These are phyloP conservation scores for Pelargonium australe DNA, from an alignment of 441 rosid genomes.

Conservation along the genomic window DNA sequence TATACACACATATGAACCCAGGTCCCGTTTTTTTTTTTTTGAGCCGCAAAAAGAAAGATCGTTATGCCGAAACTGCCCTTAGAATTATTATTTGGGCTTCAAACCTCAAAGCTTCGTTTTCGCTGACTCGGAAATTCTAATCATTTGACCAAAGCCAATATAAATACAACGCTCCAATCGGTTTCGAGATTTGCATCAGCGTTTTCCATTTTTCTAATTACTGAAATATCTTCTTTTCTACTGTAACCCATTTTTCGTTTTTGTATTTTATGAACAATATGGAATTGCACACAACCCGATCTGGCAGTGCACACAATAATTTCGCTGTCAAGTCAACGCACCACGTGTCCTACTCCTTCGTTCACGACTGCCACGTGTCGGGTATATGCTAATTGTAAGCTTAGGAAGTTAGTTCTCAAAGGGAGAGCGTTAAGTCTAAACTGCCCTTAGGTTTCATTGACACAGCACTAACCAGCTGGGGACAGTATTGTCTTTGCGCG, in stretches of 20 bases:
- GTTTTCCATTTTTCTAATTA: no score
- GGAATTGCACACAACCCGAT: constrained; percentile 11
- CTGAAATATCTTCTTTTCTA: no score
- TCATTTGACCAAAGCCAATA: constrained; percentile 36
- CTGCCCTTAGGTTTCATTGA: background rate
- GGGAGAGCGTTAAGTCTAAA: background rate
- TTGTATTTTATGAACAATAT: no score
- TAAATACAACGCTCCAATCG: constrained; percentile 8
- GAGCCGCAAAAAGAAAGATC: background rate
- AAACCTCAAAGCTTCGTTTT: constrained; percentile 27
- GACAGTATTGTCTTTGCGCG: constrained; percentile 18
- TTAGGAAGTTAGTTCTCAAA: background rate
- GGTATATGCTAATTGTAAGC: constrained; percentile 11
- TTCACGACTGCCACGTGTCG: constrained; percentile 55
- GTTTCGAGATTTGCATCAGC: background rate
- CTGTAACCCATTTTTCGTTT: no score
- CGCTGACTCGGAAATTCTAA: constrained; percentile 44
- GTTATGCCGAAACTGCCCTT: constrained; percentile 29
- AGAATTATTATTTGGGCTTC: background rate
- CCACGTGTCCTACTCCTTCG: constrained; percentile 34
- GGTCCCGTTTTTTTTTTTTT: no score
- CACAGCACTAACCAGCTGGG: background rate
- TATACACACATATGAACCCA: no score
- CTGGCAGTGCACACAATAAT: constrained; percentile 29
- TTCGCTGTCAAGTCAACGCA: background rate